Evolutionary conservation across 2,329 filamentous ascomycete genomes (phyloP).

Genomic region (Akanthomyces dipterigenus): DNA sequence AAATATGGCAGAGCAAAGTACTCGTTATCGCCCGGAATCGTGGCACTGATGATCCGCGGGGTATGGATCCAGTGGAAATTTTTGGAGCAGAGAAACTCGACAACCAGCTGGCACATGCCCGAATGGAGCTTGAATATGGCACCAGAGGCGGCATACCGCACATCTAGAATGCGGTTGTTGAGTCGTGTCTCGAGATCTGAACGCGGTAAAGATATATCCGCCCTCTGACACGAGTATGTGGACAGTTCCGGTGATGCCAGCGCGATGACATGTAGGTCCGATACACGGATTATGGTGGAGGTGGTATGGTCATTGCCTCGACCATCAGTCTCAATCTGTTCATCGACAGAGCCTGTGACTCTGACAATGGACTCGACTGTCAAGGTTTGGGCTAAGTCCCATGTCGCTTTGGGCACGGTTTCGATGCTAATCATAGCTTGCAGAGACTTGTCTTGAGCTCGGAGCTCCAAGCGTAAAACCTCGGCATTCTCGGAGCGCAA

Average conservation of each 20-base stretch:
- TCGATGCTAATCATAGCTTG: neutral
- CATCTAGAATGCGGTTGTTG: neutral
- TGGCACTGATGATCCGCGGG: neutral
- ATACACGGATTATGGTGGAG: neutral
- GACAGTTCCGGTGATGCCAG: neutral
- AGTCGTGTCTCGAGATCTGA: neutral
- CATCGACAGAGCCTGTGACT: neutral
- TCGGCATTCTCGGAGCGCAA: neutral
- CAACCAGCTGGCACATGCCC: conserved; percentile 5
- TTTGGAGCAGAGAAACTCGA: conserved; percentile 1
- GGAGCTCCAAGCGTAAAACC: neutral
- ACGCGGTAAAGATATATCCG: no score
- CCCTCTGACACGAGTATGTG: neutral
- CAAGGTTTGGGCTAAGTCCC: neutral
- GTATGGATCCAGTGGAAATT: neutral
- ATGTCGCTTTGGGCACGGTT: neutral
- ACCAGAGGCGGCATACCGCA: neutral
- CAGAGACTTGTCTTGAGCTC: neutral
- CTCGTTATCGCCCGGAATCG: neutral
- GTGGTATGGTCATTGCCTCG: neutral
- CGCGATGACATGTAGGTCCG: neutral
- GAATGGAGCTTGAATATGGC: conserved; percentile 6
- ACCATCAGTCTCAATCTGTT: neutral
- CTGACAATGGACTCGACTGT: neutral
- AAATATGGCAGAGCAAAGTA: neutral